Conservation (phyloP, 345 rosid species). For the Eucalyptus pumila region DNA sequence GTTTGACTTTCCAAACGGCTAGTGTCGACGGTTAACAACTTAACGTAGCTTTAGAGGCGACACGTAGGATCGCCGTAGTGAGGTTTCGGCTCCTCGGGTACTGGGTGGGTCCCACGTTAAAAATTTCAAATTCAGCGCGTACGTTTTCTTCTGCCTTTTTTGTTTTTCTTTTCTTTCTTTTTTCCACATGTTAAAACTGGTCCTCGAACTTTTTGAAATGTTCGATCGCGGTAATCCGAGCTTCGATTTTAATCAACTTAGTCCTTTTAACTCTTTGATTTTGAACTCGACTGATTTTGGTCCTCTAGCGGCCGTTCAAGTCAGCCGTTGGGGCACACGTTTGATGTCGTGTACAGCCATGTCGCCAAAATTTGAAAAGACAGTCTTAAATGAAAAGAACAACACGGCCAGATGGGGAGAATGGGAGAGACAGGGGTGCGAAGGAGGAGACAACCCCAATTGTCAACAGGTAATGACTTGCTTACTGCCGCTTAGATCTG, state of each 20-base stretch:
- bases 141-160: neutral
- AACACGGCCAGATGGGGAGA: neutral
- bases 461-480: neutral
- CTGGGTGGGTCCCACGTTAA: neutral
- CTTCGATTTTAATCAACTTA: neutral
- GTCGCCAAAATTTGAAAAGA: neutral
- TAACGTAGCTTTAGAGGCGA: neutral
- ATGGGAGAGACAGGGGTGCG: neutral
- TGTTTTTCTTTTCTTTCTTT: neutral
- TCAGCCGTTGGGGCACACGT: neutral
- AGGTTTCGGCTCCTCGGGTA: neutral
- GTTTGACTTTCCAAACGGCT: slow-evolving; percentile 16
- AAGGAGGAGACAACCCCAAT: neutral
- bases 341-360: neutral
- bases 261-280: neutral
- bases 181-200: neutral
- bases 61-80: neutral
- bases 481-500: rapidly evolving
- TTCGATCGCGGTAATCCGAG: neutral
- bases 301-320: neutral
- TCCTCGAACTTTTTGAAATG: neutral
- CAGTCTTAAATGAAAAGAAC: neutral
- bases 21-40: neutral
- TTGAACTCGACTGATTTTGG: neutral
- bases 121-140: neutral